These are phyloP conservation scores for Sequoia sempervirens DNA, from an alignment of 75 land plant genomes.

Conservation along the genomic window DNA sequence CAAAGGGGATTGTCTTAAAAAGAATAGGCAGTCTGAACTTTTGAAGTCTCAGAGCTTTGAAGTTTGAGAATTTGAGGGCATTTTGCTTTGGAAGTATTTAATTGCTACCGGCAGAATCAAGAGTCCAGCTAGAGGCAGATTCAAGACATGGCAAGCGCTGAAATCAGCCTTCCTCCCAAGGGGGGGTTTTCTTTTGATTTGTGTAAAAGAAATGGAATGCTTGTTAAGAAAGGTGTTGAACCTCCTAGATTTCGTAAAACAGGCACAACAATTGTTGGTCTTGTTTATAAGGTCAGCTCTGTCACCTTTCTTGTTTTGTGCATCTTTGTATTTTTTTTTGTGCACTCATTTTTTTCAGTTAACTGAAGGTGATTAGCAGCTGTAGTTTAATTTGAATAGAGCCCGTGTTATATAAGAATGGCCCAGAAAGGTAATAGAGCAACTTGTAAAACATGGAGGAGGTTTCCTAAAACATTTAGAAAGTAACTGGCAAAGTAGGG, in stretches of 20 bases:
- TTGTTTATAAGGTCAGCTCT: constrained; percentile 66
- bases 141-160: constrained; percentile 25
- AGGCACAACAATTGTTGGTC: constrained; percentile 95
- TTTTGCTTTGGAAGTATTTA: background rate
- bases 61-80: background rate
- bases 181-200: constrained; percentile 86
- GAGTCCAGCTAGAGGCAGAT: background rate
- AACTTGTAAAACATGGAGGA: background rate
- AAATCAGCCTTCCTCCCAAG: constrained; percentile 44
- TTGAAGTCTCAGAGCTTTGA: background rate
- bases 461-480: background rate
- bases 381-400: background rate
- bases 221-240: constrained; percentile 56
- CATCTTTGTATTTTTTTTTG: background rate
- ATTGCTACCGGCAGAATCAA: background rate
- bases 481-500: background rate
- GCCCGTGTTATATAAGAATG: background rate
- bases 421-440: background rate
- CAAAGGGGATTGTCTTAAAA: background rate
- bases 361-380: background rate
- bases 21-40: too few relatives aligned
- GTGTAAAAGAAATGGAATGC: constrained; percentile 76
- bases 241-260: constrained; percentile 68
- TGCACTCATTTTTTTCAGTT: background rate
- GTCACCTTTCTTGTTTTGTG: background rate